Evolutionary conservation across 371 early-diverging fungal genomes (phyloP).

Genomic region (Actinomortierella ambigua): DNA sequence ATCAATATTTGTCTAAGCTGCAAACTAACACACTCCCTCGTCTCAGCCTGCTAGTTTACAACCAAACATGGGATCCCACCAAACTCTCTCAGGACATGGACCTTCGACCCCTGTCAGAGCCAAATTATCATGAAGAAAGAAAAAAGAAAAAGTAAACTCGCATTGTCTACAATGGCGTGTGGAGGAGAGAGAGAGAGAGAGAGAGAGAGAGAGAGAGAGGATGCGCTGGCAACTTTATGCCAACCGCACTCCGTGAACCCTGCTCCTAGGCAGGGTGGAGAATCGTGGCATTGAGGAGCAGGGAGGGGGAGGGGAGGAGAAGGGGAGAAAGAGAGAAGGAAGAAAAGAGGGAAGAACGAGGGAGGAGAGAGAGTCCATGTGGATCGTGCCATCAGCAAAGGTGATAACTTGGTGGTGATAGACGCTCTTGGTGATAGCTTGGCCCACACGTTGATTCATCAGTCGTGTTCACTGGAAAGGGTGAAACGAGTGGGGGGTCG

Average conservation of each 20-base stretch:
- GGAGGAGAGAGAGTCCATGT: not conserved
- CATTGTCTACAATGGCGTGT: not conserved
- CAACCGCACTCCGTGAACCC: not conserved
- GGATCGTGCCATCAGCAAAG: not conserved
- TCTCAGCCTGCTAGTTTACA: too few relatives aligned
- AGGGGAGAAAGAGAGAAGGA: not conserved
- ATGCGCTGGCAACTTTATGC: not conserved
- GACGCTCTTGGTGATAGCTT: too few relatives aligned
- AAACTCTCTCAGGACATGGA: too few relatives aligned
- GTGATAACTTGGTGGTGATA: not conserved
- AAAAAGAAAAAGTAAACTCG: too few relatives aligned
- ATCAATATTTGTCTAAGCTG: too few relatives aligned
- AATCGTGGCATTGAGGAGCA: not conserved
- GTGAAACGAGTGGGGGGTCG: not conserved
- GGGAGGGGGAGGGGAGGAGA: not conserved
- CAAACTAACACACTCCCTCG: too few relatives aligned
- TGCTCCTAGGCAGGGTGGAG: not conserved
- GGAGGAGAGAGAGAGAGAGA: slow-evolving; percentile 6
- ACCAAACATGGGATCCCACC: too few relatives aligned
- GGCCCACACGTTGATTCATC: too few relatives aligned
- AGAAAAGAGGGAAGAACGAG: not conserved
- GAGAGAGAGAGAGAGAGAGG: not conserved
- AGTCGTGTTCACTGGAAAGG: too few relatives aligned
- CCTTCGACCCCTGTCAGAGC: too few relatives aligned
- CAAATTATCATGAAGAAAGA: too few relatives aligned